Evolutionary conservation across 345 rosid genomes (phyloP).

Genomic region (Abelmoschus esculentus): DNA sequence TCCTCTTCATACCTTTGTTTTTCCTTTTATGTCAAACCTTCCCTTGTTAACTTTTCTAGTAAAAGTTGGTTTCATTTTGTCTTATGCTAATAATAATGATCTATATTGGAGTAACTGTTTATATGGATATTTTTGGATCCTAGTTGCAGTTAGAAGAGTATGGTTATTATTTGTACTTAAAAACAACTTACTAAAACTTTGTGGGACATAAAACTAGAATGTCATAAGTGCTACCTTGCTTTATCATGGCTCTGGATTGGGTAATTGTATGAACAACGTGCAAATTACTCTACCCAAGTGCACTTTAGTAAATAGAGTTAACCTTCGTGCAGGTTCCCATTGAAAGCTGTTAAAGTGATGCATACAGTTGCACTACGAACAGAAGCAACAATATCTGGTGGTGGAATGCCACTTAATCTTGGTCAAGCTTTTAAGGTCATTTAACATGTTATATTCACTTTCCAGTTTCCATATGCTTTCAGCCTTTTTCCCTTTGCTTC

Average conservation of each 20-base stretch:
- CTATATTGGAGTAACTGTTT: background rate
- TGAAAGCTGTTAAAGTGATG: constrained; percentile 69
- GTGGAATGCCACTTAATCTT: constrained; percentile 79
- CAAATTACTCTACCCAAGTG: background rate
- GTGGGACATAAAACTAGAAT: background rate
- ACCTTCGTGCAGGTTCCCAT: constrained; percentile 7
- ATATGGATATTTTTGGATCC: background rate
- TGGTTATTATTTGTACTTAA: background rate
- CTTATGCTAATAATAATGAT: background rate
- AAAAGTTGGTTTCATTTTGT: background rate
- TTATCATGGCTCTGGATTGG: background rate
- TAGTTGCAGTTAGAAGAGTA: background rate
- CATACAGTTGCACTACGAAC: constrained; percentile 73
- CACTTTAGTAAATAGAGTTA: background rate
- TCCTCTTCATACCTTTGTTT: background rate
- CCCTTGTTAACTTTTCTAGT: background rate
- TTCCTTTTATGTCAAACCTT: background rate
- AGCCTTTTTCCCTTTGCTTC: background rate
- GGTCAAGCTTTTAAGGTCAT: constrained; percentile 78
- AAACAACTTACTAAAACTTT: background rate
- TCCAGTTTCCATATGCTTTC: constrained; percentile 6
- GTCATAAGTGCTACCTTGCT: background rate
- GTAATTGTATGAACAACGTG: background rate
- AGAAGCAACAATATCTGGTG: constrained; percentile 77
- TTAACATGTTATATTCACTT: background rate